Evolutionary conservation across 2,329 filamentous ascomycete genomes (phyloP).

Genomic region (Botrytis byssoidea): DNA sequence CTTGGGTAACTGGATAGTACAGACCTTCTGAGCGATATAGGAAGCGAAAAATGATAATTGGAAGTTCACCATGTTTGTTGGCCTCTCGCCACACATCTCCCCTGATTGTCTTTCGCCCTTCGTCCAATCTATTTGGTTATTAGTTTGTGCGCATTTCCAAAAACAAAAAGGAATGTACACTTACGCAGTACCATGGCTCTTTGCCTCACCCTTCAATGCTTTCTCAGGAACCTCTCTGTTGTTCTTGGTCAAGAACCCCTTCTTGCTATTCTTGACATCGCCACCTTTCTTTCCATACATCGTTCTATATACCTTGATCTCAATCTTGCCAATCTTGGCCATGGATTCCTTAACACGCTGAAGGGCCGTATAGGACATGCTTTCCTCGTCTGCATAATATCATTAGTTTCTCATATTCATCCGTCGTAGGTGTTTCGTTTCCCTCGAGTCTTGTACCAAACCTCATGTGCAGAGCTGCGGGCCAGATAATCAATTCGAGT

Average conservation of each 20-base stretch:
- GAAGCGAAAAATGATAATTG: constrained; percentile 9
- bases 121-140: no score
- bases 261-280: neutral
- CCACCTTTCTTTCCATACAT: constrained; percentile 22
- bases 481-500: no score
- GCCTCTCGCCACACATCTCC: no score
- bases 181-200: constrained; percentile 21
- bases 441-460: no score
- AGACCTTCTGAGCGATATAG: constrained; percentile 11
- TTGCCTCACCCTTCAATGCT: constrained; percentile 23
- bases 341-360: constrained; percentile 14
- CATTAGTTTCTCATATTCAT: neutral
- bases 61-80: neutral
- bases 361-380: no score
- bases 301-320: constrained; percentile 24
- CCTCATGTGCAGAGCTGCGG: no score
- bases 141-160: no score
- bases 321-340: constrained; percentile 22
- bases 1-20: no score
- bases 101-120: no score
- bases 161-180: no score
- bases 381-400: neutral
- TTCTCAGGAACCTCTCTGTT: constrained; percentile 24
- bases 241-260: neutral
- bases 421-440: no score